Conservation (phyloP, 345 rosid species). For the Melaleuca alternifolia region DNA sequence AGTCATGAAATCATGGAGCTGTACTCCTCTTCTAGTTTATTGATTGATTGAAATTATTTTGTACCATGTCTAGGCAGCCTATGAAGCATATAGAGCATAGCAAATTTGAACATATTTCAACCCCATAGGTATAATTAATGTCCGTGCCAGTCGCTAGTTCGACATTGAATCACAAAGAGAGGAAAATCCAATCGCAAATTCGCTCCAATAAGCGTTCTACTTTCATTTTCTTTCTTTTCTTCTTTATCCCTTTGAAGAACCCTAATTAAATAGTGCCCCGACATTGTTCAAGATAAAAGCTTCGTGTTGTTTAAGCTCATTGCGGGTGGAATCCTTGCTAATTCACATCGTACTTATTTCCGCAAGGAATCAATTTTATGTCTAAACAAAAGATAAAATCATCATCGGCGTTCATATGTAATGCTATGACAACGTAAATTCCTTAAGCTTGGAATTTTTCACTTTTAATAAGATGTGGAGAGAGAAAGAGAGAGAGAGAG, state of each 20-base stretch:
- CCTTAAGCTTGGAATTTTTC: neutral
- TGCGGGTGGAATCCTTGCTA: neutral
- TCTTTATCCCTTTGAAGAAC: neutral
- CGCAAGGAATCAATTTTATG: neutral
- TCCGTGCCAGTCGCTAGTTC: fast-evolving
- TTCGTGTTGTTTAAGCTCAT: neutral
- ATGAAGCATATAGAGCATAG: neutral
- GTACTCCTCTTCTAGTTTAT: neutral
- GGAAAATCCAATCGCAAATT: neutral
- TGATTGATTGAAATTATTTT: neutral
- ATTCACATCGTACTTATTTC: no score
- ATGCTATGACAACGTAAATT: neutral
- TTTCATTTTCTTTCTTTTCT: neutral
- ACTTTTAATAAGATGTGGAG: neutral
- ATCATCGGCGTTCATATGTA: neutral
- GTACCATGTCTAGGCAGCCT: neutral
- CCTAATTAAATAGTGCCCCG: neutral
- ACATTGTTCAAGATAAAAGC: neutral
- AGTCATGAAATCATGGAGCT: neutral
- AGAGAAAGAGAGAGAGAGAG: neutral
- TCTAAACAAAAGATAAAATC: neutral
- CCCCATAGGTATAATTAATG: neutral
- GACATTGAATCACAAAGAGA: neutral
- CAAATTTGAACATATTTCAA: no score
- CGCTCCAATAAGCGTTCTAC: neutral